Conservation (phyloP, 257 asterid species). For the Fraxinus pennsylvanica region DNA sequence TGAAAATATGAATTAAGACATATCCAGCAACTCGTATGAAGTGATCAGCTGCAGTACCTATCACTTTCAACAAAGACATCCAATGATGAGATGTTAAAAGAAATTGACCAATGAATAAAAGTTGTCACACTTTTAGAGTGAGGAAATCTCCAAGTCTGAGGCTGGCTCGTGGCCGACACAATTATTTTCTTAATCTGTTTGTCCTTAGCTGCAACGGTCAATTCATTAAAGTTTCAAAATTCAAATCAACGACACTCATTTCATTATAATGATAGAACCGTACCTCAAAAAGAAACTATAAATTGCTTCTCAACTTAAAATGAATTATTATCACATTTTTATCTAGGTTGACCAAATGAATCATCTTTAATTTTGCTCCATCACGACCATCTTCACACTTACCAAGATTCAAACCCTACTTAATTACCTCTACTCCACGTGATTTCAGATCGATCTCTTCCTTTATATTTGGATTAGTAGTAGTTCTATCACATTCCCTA, state of each 20-base stretch:
- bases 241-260: neutral
- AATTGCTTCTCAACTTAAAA: neutral
- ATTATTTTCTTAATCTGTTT: neutral
- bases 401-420: neutral
- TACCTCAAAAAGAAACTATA: neutral
- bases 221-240: neutral
- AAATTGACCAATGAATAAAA: neutral
- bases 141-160: neutral
- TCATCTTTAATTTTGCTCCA: neutral
- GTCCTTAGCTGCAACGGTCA: neutral
- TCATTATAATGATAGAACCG: neutral
- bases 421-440: neutral
- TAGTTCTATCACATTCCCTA: neutral
- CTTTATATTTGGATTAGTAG: neutral
- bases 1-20: neutral
- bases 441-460: neutral
- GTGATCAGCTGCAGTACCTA: neutral
- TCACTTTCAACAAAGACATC: neutral
- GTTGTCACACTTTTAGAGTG: neutral
- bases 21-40: neutral
- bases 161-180: neutral
- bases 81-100: neutral
- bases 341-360: neutral
- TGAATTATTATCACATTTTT: neutral
- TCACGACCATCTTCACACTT: neutral